Evolutionary conservation across 805 yeast genomes (phyloP).

Genomic region (Blastobotrys attinorum): DNA sequence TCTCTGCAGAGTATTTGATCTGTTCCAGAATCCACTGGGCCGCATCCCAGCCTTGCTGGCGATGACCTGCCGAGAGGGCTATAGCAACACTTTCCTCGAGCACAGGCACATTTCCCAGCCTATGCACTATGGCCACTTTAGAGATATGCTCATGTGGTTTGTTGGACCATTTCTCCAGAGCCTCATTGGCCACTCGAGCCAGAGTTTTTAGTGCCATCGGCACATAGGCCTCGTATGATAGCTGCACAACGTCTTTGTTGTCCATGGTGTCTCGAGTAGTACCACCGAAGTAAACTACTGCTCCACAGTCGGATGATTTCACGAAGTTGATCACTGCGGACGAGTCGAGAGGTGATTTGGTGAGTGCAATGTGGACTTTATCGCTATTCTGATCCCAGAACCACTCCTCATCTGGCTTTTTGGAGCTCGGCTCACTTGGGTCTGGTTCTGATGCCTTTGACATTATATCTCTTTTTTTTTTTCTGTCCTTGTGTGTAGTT

Average conservation of each 20-base stretch:
- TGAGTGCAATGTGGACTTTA: neutral
- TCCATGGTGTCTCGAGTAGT: conserved; percentile 41
- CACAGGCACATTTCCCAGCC: conserved; percentile 42
- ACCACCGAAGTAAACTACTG: conserved; percentile 43
- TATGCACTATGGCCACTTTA: conserved; percentile 36
- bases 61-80: conserved; percentile 38
- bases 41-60: conserved; percentile 42
- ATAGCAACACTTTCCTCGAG: conserved; percentile 40
- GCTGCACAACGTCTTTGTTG: conserved; percentile 32
- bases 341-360: conserved; percentile 6
- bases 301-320: conserved; percentile 39
- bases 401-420: no score
- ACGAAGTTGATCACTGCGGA: conserved; percentile 30
- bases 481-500: no score
- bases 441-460: no score
- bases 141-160: conserved; percentile 22
- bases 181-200: conserved; percentile 29
- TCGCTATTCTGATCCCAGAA: no score
- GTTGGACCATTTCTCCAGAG: conserved; percentile 25
- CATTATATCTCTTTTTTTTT: no score
- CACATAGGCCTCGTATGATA: conserved; percentile 41
- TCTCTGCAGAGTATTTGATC: conserved; percentile 39
- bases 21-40: conserved; percentile 38
- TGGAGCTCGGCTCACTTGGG: no score
- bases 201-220: conserved; percentile 36